Evolutionary conservation across 495 filamentous ascomycete genomes (phyloP).

Genomic region (Hypoxylon cercidicola): DNA sequence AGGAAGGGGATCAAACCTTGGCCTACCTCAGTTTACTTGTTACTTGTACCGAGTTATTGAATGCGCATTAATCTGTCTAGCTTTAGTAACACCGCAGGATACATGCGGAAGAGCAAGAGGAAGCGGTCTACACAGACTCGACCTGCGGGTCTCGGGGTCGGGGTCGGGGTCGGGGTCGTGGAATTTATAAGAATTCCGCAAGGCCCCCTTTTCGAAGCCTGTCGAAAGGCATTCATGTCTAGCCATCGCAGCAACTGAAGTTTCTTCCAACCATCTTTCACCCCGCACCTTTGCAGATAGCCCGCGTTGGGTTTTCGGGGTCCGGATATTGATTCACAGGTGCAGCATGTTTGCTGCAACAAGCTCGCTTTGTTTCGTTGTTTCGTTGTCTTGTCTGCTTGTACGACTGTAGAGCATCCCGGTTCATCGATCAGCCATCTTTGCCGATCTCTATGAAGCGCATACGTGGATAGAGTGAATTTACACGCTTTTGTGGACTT

Average conservation of each 20-base stretch:
- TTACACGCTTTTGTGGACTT: conserved; percentile 23
- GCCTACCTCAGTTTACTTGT: too few species aligned
- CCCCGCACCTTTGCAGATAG: conserved; percentile 25
- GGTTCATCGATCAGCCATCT: conserved; percentile 20
- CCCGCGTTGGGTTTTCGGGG: conserved; percentile 23
- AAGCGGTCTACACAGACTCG: conserved; percentile 14
- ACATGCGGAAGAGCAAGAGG: conserved; percentile 12
- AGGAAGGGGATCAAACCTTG: too few species aligned
- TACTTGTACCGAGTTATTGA: too few species aligned
- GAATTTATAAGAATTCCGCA: conserved; percentile 19
- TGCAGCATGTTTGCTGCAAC: conserved; percentile 27
- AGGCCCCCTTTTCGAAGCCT: neutral
- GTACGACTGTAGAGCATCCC: conserved; percentile 18
- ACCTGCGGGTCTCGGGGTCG: conserved; percentile 18
- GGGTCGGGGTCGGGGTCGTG: too few species aligned
- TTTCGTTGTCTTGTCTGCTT: too few species aligned
- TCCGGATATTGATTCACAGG: conserved; percentile 27
- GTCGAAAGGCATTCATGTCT: conserved; percentile 16
- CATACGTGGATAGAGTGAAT: conserved; percentile 27
- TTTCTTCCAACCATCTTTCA: conserved; percentile 12
- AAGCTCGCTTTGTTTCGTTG: conserved; percentile 26
- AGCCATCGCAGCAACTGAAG: conserved; percentile 8
- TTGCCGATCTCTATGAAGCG: conserved; percentile 42
- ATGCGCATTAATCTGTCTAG: too few species aligned
- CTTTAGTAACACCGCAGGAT: conserved; percentile 17